Conservation (phyloP, 1,139 yeast species). For the Blastobotrys buckinghamii region DNA sequence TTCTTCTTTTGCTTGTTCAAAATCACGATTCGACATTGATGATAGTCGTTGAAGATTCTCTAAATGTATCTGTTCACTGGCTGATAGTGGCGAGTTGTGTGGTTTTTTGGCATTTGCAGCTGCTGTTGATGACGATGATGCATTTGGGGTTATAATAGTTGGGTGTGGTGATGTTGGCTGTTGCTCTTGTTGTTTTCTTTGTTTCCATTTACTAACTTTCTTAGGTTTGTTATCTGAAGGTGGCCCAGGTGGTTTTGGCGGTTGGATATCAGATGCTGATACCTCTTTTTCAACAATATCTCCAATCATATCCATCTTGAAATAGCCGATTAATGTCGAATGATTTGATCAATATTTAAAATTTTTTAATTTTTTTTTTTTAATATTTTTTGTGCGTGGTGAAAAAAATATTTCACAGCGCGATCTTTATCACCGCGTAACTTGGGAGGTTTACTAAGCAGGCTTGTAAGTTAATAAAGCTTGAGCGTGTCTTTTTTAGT, state of each 20-base stretch:
- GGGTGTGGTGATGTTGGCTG: neutral
- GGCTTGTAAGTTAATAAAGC: too few species aligned
- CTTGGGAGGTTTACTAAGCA: neutral
- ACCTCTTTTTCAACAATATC: slow-evolving; percentile 52
- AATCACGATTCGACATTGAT: slow-evolving; percentile 61
- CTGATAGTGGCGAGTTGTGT: neutral
- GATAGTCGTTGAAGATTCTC: slow-evolving; percentile 65
- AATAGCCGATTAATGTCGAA: too few species aligned
- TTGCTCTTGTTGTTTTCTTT: slow-evolving; percentile 13
- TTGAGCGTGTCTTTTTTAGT: too few species aligned
- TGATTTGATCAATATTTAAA: too few species aligned
- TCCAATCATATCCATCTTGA: slow-evolving; percentile 41
- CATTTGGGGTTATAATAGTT: too few species aligned
- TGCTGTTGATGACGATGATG: neutral
- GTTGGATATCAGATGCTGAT: neutral
- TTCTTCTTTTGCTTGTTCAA: slow-evolving; percentile 60
- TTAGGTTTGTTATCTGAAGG: slow-evolving; percentile 27
- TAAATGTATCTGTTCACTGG: slow-evolving; percentile 37
- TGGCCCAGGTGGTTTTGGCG: slow-evolving; percentile 33
- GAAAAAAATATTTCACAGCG: neutral
- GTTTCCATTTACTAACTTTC: slow-evolving; percentile 39
- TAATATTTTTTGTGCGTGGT: too few species aligned
- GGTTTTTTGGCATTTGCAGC: neutral
- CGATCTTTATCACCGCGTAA: too few species aligned
- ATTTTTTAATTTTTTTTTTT: neutral